Evolutionary conservation across 106 monocot species (phyloP), one percentile per base, ranked within the genome.

Genomic region (Amphibolis antarctica): DNA sequence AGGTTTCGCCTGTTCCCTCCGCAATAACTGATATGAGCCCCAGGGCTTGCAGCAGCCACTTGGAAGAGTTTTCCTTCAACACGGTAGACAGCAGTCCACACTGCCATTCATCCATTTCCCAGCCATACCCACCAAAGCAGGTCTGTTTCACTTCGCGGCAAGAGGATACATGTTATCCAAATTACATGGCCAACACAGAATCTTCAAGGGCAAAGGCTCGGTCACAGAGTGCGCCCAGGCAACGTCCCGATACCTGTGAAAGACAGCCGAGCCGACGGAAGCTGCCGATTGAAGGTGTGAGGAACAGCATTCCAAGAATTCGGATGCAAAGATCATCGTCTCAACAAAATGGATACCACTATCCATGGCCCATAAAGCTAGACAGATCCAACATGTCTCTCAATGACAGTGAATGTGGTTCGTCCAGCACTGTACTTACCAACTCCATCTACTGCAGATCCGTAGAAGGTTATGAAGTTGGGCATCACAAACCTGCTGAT

Each of bases 131-230:
- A 23, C 36, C 51, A 10, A 63, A 52, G 46, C 25, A 63, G 49
- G 53, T 51, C 1, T 53, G 21, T 18, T 3, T 11, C 19, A 4
- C 1, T 44, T 42, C 50, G 27, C 51, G 20, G 53, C 59, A 27
- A 24, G 76, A 63, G 19, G 52, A 60, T 26, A 25, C 67, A 24
- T 77, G 62, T 60, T 67, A 12, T 53, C 78, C 78, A 1, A 78
- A 62, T 44, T 83, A 83, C 55, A 83, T 83, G 82, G 82, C 82
- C 10, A 75, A 83, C 17, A 83, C 82, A 20, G 53, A 78, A 54
- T 83, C 82, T 23, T 83, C 75, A 36, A 75, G 64, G 64, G 78
- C 82, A 11, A 83, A 83, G 65, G 71, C 75, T 15, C 66, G 82
- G 21, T 75, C 82, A 1, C 82, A 83, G 21, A 83, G 78, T 28